Evolutionary conservation across 2,329 filamentous ascomycete genomes (phyloP).

Genomic region (Talaromyces amestolkiae): DNA sequence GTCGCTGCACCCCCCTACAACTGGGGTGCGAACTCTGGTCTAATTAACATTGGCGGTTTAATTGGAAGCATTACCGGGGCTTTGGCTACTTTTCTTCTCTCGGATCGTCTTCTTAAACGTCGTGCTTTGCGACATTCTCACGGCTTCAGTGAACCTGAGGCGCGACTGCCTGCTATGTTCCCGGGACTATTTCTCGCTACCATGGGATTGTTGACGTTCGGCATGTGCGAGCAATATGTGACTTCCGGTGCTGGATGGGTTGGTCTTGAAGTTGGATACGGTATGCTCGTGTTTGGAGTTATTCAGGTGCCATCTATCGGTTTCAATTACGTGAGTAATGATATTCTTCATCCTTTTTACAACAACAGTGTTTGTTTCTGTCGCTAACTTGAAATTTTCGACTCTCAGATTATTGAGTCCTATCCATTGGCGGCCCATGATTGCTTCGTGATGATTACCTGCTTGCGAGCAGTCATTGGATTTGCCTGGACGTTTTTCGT

Average conservation of each 20-base stretch:
- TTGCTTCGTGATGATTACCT: constrained; percentile 55
- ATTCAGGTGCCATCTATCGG: background rate
- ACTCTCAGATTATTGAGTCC: constrained; percentile 49
- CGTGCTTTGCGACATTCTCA: background rate
- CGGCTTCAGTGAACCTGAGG: background rate
- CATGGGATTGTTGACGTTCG: background rate
- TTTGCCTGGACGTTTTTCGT: constrained; percentile 58
- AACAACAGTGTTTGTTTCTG: background rate
- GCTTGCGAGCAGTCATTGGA: constrained; percentile 48
- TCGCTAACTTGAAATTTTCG: background rate
- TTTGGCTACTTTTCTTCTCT: background rate
- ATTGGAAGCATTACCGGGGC: background rate
- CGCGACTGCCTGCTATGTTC: background rate
- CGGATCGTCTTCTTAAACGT: background rate
- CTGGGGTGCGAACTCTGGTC: background rate
- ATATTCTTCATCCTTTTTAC: background rate
- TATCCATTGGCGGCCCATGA: constrained; percentile 50
- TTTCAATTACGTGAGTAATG: background rate
- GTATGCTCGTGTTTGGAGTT: background rate
- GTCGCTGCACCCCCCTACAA: background rate
- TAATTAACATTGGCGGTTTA: background rate
- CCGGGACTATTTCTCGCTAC: background rate
- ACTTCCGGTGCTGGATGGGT: constrained; percentile 1
- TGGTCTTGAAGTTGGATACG: constrained; percentile 1
- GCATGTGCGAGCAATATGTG: background rate